Evolutionary conservation across 495 filamentous ascomycete genomes (phyloP).

Genomic region (Sabuloglossum arenarium): DNA sequence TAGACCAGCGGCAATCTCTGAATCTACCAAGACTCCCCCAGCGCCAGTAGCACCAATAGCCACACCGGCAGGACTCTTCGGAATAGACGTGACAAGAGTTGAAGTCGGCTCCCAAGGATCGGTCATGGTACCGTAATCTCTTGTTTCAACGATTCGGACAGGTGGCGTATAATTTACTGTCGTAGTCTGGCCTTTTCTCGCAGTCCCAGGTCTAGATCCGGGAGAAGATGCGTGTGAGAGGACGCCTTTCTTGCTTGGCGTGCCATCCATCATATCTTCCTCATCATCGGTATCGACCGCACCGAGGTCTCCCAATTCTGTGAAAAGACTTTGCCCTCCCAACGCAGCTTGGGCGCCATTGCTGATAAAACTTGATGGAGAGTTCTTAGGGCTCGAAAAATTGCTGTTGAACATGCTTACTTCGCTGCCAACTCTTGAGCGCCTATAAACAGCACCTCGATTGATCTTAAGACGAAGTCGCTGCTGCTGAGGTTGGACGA

Average conservation of each 20-base stretch:
- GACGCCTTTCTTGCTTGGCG: constrained; percentile 18
- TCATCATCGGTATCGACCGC: constrained; percentile 40
- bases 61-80: neutral
- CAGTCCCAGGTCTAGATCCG: neutral
- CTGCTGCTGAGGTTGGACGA: constrained; percentile 38
- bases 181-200: constrained; percentile 8
- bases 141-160: constrained; percentile 26
- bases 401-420: constrained; percentile 31
- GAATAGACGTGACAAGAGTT: constrained; percentile 4
- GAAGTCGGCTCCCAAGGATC: constrained; percentile 36
- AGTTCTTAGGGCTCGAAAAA: constrained; percentile 29
- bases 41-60: neutral
- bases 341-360: constrained; percentile 27
- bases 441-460: constrained; percentile 33
- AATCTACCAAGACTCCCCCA: neutral
- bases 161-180: constrained; percentile 8
- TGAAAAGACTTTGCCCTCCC: constrained; percentile 62
- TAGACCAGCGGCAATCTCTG: neutral
- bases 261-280: constrained; percentile 28
- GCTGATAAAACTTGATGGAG: constrained; percentile 35
- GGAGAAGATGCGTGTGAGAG: constrained; percentile 8
- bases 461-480: constrained; percentile 49
- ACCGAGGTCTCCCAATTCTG: constrained; percentile 64
- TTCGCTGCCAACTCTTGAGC: constrained; percentile 44
- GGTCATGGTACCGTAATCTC: constrained; percentile 77